Evolutionary conservation across 208 protist genomes (phyloP), one percentile per base, ranked within the genome.

Genomic region (Vickermania ingenoplastis): DNA sequence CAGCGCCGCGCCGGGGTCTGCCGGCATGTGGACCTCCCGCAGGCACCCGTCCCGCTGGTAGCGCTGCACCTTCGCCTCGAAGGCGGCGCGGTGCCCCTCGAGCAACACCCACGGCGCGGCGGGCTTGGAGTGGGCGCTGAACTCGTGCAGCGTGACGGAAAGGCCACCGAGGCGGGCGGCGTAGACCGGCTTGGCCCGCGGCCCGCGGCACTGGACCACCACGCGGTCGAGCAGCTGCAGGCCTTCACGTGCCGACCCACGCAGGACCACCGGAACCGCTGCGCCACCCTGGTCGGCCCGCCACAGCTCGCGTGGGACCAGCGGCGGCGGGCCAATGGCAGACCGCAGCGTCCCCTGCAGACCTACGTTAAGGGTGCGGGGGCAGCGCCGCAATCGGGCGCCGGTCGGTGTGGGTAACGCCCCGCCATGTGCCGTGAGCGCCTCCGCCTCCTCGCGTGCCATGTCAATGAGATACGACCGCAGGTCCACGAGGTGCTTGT

Each of bases 401-500:
- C 7, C 17, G 36, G 7, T n/a, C 36, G 36, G 36, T n/a, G 36
- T 45, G 36, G 7, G 36, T 7, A 17, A 7, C 21, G 21, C 24
- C 7, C n/a, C 50, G 13, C 50, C 11, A 45, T n/a, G 36, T 7
- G 7, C 11, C 36, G 11, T n/a, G 11, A n/a, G 36, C 13, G 11
- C 50, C 25, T 45, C 59, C 62, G 78, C 75, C 62, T 81, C 81
- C 63, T 89, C 79, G 28, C 51, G 60, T 2, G 69, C 75, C 73
- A 93, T 89, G 57, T 93, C 82, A 2, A 66, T 53, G 2, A 93
- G 59, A 52, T 90, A 90, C 21, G 80, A 83, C 30, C 74, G 74
- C 4, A 93, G 57, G 26, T 93, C 86, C 17, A 93, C 54, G 41
- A 93, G 78, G 61, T 93, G 73, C 72, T 93, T 93, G 71, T 93